Base-by-base conservation (phyloP, 148 eudicot species). In the Polygonum maritimum region DNA sequence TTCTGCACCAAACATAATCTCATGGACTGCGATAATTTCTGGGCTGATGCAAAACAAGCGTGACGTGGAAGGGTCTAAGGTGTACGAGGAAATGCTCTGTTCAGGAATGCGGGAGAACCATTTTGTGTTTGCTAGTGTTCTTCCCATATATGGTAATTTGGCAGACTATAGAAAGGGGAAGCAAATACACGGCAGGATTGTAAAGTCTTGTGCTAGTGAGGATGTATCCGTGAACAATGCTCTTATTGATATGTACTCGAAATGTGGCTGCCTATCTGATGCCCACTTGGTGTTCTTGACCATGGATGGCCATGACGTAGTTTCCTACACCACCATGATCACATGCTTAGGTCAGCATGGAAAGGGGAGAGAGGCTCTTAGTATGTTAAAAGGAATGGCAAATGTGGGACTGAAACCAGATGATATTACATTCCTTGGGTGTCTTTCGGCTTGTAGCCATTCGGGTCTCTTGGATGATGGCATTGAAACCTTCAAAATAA, bases 21-120 rank as follows among this genome's bases (percentile, higher is more conserved):
- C 87, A 35, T 84, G 87, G 87, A 84, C 85, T 1, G 87, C 87
- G 14, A 73, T 82, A 48, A 67, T 84, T 33, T 21, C 87, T 48
- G 87, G 84, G 77, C 82, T 75, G 36, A 78, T 80, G 87, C 84
- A 84, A 31, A 84, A 82, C 57, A 76, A 75, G 71, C 65, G 55
- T 33, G 74, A 80, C 44, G 52, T 74, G 18, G 74, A 79, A 69
- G 84, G 81, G n/a, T 49, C 78, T 60, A 76, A 76, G 48, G 40
- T 82, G 44, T 84, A 82, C 76, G 51, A 45, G 69, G 54, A 76
- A 80, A 85, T 85, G 87, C 63, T 82, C 13, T 73, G 71, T 48
- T 18, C 47, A 19, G 81, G 75, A 11, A 69, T 85, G 9, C 48
- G 55, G 74, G 85, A 82, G 40, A 82, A 82, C 76, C 75, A 82